These are phyloP conservation scores for Gossypium anomalum DNA, from an alignment of 345 rosid species.

Conservation along the genomic window DNA sequence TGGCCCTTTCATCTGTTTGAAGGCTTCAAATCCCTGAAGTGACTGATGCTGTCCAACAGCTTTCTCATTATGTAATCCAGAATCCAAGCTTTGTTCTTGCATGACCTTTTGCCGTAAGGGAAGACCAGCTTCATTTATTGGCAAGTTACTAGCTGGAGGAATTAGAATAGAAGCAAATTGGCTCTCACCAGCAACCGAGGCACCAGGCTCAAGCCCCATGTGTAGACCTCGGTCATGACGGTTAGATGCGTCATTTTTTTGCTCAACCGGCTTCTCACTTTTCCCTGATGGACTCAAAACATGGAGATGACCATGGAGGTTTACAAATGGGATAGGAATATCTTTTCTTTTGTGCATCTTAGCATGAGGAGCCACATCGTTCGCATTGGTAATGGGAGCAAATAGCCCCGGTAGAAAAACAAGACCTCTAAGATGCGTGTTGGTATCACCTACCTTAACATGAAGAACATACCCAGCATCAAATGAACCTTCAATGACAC, in stretches of 20 bases:
- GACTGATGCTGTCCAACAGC: slow-evolving; percentile 22
- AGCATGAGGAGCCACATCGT: slow-evolving; percentile 65
- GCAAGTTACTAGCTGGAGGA: slow-evolving; percentile 27
- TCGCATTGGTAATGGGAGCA: slow-evolving; percentile 42
- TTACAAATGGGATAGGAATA: slow-evolving; percentile 35
- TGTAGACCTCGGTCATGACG: slow-evolving; percentile 22
- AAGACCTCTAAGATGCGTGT: slow-evolving; percentile 50
- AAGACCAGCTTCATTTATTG: slow-evolving; percentile 21
- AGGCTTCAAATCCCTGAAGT: slow-evolving; percentile 26
- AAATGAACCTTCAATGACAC: slow-evolving; percentile 58
- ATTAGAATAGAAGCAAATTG: slow-evolving; percentile 26
- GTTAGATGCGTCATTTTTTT: slow-evolving; percentile 17
- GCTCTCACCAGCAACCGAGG: slow-evolving; percentile 23
- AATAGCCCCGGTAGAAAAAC: slow-evolving; percentile 43
- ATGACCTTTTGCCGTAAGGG: slow-evolving; percentile 17
- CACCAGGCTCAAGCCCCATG: slow-evolving; percentile 21
- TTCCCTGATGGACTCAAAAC: slow-evolving; percentile 20
- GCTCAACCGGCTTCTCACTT: slow-evolving; percentile 31
- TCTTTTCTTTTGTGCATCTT: slow-evolving; percentile 47
- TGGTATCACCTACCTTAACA: slow-evolving; percentile 46
- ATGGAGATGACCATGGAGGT: slow-evolving; percentile 17
- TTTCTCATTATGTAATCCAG: slow-evolving; percentile 25
- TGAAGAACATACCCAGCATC: slow-evolving; percentile 65
- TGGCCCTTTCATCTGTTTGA: slow-evolving; percentile 24
- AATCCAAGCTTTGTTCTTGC: slow-evolving; percentile 24